Conservation (phyloP, 148 eudicot genomes). For the Simmondsia chinensis region DNA sequence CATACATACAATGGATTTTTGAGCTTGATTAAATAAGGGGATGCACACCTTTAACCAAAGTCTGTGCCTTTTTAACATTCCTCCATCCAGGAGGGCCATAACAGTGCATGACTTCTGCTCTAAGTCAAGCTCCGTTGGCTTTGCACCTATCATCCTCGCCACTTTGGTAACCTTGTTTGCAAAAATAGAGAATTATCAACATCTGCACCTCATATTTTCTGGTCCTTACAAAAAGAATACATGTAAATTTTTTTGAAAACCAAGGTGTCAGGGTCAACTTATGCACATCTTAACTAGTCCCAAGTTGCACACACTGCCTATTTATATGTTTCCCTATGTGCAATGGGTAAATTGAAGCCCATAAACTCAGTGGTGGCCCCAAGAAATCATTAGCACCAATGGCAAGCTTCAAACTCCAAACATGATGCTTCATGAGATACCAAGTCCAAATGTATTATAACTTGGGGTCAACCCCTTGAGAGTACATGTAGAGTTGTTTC, state of each 20-base stretch:
- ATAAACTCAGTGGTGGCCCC: not conserved
- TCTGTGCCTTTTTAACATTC: conserved; percentile 77
- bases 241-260: not conserved
- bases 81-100: conserved; percentile 98
- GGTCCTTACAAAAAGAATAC: not conserved
- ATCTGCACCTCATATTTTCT: conserved; percentile 6
- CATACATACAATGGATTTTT: not conserved
- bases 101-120: conserved; percentile 56
- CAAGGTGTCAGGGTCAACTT: not conserved
- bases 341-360: not conserved
- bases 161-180: conserved; percentile 69
- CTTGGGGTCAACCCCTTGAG: too few species aligned
- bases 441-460: too few species aligned
- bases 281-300: too few species aligned
- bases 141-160: conserved; percentile 75
- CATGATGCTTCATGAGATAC: too few species aligned
- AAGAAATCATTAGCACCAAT: too few species aligned
- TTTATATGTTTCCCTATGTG: too few species aligned
- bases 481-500: too few species aligned
- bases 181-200: conserved; percentile 12
- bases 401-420: too few species aligned
- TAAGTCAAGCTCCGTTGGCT: conserved; percentile 26
- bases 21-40: not conserved
- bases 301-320: too few species aligned
- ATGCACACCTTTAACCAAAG: conserved; percentile 80